Evolutionary conservation across 2,329 filamentous ascomycete genomes (phyloP), one percentile per base, ranked within the genome.

Genomic region (Hypoxylon sp.): DNA sequence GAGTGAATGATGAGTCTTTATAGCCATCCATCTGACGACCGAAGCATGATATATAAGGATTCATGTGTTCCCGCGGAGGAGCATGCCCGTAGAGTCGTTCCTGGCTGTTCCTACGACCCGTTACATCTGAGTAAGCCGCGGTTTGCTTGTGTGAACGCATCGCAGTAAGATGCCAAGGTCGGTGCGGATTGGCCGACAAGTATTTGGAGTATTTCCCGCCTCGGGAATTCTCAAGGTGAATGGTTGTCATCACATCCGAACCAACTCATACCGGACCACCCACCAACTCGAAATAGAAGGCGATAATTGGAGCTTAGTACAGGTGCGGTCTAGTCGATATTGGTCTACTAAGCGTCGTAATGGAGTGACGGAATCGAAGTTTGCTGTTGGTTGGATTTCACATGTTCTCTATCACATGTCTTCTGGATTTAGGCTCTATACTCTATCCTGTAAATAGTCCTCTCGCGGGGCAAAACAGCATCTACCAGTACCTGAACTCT

Each of bases 151-250:
- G 41, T 53, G 48, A 43, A 52, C 45, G 46, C 61, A 63, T 71
- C 66, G 60, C 68, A 71, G 68, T 71, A 71, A 71, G 63, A 71
- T 52, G 68, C 68, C 68, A 71, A 71, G 68, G 38, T 32, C 11
- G 19, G 58, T 34, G 23, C 49, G 41, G 51, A 68, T 68, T 68
- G 65, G 65, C 23, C 45, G 28, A 50, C 32, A 14, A 21, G 34
- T 13, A 49, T 38, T 48, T 55, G 55, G 32, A 25, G 34, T 13
- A 49, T 38, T 48, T 52, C 21, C 28, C 41, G 28, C 41, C 52
- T 53, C 52, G 60, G 65, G 51, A 43, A 62, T 57, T 45, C 49
- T 62, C 23, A 62, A 23, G 25, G 10, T 25, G 32, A 52, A 38
- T 61, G 45, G 57, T 38, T 67, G 30, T 45, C 56, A 61, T 53